phyloP scores from a whole-genome alignment of 768 basidiomycete species.

The Tricholoma furcatifolium region DNA sequence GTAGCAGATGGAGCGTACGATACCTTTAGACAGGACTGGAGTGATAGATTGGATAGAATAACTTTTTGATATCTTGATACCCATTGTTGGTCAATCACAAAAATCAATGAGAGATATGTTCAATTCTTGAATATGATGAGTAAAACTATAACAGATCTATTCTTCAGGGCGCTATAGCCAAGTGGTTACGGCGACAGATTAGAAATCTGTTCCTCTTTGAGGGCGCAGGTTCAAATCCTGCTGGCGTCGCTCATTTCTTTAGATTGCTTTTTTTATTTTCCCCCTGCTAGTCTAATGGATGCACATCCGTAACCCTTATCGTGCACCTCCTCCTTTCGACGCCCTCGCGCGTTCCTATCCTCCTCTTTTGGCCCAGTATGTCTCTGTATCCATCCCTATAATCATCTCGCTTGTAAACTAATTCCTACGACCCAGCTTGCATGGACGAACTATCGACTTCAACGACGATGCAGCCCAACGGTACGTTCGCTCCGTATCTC shows the following conservation, averaged over 20 bases:
- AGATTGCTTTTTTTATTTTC: neutral
- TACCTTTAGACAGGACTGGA: conserved; percentile 20
- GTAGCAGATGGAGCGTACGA: conserved; percentile 1
- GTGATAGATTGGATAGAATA: conserved; percentile 14
- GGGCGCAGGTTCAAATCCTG: conserved; percentile 58
- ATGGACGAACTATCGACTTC: conserved; percentile 64
- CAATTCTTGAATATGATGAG: neutral
- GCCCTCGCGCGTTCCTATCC: conserved; percentile 57
- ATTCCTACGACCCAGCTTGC: conserved; percentile 8
- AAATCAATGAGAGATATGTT: neutral
- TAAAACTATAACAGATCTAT: neutral
- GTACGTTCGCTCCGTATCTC: conserved; percentile 32
- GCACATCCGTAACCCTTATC: conserved; percentile 44
- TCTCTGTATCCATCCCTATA: neutral
- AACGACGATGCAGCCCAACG: conserved; percentile 68
- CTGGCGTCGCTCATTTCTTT: conserved; percentile 38
- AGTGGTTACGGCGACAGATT: conserved; percentile 80
- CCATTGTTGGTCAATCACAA: too few relatives aligned
- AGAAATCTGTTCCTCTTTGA: conserved; percentile 54
- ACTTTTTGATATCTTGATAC: neutral
- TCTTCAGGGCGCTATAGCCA: conserved; percentile 60
- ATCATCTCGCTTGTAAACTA: neutral
- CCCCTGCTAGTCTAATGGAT: conserved; percentile 20
- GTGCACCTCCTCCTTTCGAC: conserved; percentile 50
- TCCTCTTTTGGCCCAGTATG: conserved; percentile 25